phyloP scores from a whole-genome alignment of 2,329 filamentous ascomycete species.

The Rhynchosporium graminicola region DNA sequence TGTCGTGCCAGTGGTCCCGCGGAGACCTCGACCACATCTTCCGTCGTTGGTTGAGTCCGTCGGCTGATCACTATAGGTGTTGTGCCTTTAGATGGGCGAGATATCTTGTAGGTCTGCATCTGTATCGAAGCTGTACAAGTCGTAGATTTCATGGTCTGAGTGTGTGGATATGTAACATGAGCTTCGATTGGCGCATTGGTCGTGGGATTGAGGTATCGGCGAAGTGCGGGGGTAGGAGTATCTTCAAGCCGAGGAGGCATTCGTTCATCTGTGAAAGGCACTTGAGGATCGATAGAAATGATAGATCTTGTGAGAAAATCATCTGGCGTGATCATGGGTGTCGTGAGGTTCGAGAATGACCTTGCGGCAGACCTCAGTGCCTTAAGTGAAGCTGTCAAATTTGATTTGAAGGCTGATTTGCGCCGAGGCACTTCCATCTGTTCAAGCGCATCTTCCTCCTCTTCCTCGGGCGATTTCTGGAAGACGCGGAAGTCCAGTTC shows the following conservation, averaged over 20 bases:
- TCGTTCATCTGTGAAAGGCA: constrained; percentile 68
- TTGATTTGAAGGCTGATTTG: constrained; percentile 63
- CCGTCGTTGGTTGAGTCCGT: constrained; percentile 34
- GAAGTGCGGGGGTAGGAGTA: constrained; percentile 65
- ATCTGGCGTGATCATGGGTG: constrained; percentile 64
- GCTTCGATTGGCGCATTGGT: constrained; percentile 51
- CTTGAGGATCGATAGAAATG: constrained; percentile 64
- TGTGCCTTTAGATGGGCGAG: constrained; percentile 41
- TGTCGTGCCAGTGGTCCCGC: constrained; percentile 54
- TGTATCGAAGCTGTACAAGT: constrained; percentile 67
- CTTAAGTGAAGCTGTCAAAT: constrained; percentile 65
- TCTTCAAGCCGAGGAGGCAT: constrained; percentile 63
- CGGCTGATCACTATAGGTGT: constrained; percentile 41
- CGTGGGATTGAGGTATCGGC: constrained; percentile 68
- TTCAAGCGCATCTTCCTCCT: constrained; percentile 20
- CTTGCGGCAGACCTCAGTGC: constrained; percentile 63
- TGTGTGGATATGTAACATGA: constrained; percentile 40
- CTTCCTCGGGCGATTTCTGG: constrained; percentile 34
- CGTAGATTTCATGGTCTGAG: constrained; percentile 42
- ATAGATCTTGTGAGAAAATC: constrained; percentile 69
- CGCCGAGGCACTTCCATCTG: constrained; percentile 27
- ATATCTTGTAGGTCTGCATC: constrained; percentile 66
- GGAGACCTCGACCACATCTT: constrained; percentile 41
- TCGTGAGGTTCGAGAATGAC: constrained; percentile 62
- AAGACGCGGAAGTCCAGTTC: constrained; percentile 53